phyloP scores from a whole-genome alignment of 495 filamentous ascomycete genomes.

The Podospora tetraspora region DNA sequence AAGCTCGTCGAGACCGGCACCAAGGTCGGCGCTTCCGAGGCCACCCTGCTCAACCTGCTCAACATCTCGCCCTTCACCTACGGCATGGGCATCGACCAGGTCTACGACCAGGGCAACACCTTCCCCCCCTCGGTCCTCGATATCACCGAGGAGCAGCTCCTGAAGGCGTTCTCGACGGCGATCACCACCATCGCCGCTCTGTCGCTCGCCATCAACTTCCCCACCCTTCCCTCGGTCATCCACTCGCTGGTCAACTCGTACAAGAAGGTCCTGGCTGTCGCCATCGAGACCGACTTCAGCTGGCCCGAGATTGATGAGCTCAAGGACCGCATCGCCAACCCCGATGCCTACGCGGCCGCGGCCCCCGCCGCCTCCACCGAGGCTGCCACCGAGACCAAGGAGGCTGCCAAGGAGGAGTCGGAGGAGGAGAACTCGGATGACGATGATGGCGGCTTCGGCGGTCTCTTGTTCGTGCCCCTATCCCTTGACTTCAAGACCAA shows the following conservation, averaged over 20 bases:
- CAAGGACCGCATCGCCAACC: conserved; percentile 98
- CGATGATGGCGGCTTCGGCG: conserved; percentile 57
- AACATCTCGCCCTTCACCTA: conserved; percentile 99
- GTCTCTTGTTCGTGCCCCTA: conserved; percentile 57
- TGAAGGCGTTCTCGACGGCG: conserved; percentile 74
- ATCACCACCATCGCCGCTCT: conserved; percentile 82
- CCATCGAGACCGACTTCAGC: conserved; percentile 83
- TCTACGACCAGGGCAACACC: conserved; percentile 93
- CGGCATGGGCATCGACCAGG: conserved; percentile 90
- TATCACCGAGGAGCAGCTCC: conserved; percentile 86
- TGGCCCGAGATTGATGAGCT: conserved; percentile 95
- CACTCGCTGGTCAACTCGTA: conserved; percentile 94
- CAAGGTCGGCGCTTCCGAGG: conserved; percentile 98
- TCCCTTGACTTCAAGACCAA: not conserved
- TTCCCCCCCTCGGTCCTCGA: conserved; percentile 83
- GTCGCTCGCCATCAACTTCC: conserved; percentile 88
- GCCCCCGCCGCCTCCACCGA: conserved; percentile 61
- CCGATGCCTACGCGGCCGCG: conserved; percentile 82
- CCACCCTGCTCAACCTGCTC: conserved; percentile 96
- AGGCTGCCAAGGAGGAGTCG: conserved; percentile 55
- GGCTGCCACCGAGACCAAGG: conserved; percentile 50
- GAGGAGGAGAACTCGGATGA: conserved; percentile 59
- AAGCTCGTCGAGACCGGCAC: conserved; percentile 89
- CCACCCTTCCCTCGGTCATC: conserved; percentile 91
- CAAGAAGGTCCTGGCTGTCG: conserved; percentile 93